phyloP scores from a whole-genome alignment of 306 rosid genomes.

The Dryas alaskensis region DNA sequence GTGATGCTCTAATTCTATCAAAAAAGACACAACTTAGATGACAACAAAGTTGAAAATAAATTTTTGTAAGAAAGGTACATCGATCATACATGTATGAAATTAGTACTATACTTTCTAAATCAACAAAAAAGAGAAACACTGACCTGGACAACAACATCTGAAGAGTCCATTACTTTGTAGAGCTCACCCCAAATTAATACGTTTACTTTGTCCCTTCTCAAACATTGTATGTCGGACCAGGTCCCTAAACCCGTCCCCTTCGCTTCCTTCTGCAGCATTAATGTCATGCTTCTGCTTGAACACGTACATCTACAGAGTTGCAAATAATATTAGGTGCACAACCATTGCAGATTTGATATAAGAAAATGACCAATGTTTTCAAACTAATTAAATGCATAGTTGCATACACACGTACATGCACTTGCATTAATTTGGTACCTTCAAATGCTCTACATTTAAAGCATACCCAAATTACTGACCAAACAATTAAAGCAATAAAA shows the following conservation, averaged over 20 bases:
- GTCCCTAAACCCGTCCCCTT: constrained; percentile 76
- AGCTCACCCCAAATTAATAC: constrained; percentile 89
- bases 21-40: not conserved
- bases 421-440: not conserved
- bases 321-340: not conserved
- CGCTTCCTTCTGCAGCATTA: constrained; percentile 49
- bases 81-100: not conserved
- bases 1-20: too few species aligned
- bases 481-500: not conserved
- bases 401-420: not conserved
- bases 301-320: constrained; percentile 41
- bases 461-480: too few species aligned
- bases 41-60: not conserved
- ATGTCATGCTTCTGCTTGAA: constrained; percentile 58
- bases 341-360: not conserved
- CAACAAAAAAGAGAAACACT: not conserved
- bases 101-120: not conserved
- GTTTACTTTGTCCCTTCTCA: constrained; percentile 27
- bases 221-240: constrained; percentile 91
- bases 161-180: constrained; percentile 96
- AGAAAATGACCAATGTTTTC: not conserved
- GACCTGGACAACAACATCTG: constrained; percentile 98
- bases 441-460: not conserved
- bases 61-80: not conserved
- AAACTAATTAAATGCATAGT: not conserved